Conservation (phyloP, 2,329 filamentous ascomycete genomes). For the Stemphylium beticola region DNA sequence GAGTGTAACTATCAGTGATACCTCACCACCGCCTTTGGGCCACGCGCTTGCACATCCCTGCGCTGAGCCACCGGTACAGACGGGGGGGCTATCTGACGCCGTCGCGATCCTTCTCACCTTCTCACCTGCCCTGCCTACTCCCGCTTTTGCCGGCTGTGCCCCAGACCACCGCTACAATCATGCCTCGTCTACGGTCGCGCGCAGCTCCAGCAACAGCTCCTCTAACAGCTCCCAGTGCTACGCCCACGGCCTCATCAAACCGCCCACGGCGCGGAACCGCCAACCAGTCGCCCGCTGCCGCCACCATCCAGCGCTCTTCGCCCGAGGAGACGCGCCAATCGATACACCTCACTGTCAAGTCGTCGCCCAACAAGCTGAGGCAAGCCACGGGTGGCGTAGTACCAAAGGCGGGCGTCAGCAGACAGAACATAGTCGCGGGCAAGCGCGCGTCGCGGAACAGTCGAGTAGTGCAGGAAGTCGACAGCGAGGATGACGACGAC, state of each 20-base stretch:
- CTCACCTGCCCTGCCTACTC: too few species aligned
- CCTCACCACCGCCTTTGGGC: constrained; percentile 28
- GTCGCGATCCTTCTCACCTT: constrained; percentile 15
- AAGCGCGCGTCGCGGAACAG: constrained; percentile 49
- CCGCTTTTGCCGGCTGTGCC: constrained; percentile 8
- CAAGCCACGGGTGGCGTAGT: constrained; percentile 52
- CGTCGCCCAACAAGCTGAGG: constrained; percentile 56
- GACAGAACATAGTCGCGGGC: constrained; percentile 46
- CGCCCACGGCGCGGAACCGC: constrained; percentile 47
- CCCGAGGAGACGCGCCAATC: constrained; percentile 53
- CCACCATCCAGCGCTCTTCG: constrained; percentile 48
- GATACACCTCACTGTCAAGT: constrained; percentile 58
- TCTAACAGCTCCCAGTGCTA: constrained; percentile 43
- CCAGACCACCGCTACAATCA: constrained; percentile 23
- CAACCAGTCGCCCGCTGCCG: constrained; percentile 42
- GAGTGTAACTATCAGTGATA: constrained; percentile 29
- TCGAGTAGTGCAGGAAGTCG: constrained; percentile 49
- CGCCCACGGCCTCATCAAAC: constrained; percentile 46
- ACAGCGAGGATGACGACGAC: constrained; percentile 51
- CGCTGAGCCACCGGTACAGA: constrained; percentile 12
- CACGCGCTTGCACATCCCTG: constrained; percentile 29
- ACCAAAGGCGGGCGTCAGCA: constrained; percentile 40
- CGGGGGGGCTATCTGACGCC: constrained; percentile 21
- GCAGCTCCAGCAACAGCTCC: constrained; percentile 35
- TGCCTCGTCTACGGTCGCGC: constrained; percentile 49